Percentiles rank a stretch among this genome's conserved stretches.
Evolutionary conservation across 257 asterid species (phyloP).

Genomic region (Pogostemon cablin): DNA sequence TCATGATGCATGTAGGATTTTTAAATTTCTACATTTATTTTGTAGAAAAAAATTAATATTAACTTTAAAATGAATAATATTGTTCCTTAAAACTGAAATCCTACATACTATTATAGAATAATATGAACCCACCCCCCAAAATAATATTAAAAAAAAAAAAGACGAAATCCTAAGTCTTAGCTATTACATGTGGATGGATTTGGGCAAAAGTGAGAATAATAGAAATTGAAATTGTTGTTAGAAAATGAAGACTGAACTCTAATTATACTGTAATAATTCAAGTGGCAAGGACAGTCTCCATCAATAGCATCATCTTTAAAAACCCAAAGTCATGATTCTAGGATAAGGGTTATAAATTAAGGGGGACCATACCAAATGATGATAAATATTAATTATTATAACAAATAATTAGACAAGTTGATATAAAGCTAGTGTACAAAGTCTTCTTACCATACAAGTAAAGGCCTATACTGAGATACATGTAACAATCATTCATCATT

Average conservation of each 20-base stretch:
- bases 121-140: no score
- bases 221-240: neutral
- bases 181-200: no score
- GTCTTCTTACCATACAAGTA: slow-evolving; percentile 35
- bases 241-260: neutral
- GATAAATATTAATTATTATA: neutral
- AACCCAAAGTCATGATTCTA: slow-evolving; percentile 12
- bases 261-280: slow-evolving; percentile 21
- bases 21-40: no score
- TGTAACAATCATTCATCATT: slow-evolving; percentile 37
- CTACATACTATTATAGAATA: no score
- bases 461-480: slow-evolving; percentile 29
- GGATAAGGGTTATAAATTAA: slow-evolving; percentile 27
- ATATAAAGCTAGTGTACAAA: slow-evolving; percentile 19
- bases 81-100: no score
- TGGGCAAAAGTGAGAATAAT: no score
- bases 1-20: no score
- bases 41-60: no score
- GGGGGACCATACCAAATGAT: slow-evolving; percentile 36
- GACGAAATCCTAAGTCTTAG: no score
- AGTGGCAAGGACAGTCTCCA: slow-evolving; percentile 11
- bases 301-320: slow-evolving; percentile 26
- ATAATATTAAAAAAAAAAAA: no score
- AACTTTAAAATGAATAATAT: no score
- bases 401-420: slow-evolving; percentile 4